phyloP scores from a whole-genome alignment of 164 flowering plant genomes.

The Stephania japonica region DNA sequence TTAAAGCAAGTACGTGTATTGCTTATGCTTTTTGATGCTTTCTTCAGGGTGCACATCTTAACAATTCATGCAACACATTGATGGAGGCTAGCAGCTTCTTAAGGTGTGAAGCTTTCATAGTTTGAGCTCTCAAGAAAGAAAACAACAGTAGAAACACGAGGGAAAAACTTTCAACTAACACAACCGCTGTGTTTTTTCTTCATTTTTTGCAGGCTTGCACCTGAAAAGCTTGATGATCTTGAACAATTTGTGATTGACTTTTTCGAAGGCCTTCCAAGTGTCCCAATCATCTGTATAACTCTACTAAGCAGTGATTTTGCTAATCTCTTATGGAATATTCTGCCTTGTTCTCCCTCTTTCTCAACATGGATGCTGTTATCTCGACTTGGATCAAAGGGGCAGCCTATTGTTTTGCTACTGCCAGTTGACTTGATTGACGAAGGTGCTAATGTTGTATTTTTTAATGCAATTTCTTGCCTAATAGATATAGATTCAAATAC shows the following conservation, averaged over 20 bases:
- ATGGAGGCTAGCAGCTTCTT: constrained; percentile 23
- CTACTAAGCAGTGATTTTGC: constrained; percentile 48
- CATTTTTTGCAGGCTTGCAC: constrained; percentile 49
- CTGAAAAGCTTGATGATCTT: constrained; percentile 50
- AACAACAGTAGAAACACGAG: background rate
- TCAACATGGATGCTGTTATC: constrained; percentile 75
- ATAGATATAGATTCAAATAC: background rate
- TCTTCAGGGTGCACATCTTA: constrained; percentile 31
- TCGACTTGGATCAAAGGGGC: constrained; percentile 44
- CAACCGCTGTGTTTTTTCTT: background rate
- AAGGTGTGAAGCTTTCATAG: constrained; percentile 30
- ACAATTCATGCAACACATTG: constrained; percentile 16
- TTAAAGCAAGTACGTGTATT: background rate
- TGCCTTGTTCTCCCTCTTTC: constrained; percentile 33
- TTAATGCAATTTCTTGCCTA: background rate
- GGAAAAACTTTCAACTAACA: constrained; percentile 9
- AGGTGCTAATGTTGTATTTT: constrained; percentile 38
- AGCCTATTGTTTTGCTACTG: constrained; percentile 62
- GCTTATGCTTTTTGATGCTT: background rate
- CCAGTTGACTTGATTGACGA: constrained; percentile 50
- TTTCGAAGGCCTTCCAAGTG: constrained; percentile 52
- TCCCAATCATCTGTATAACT: constrained; percentile 63
- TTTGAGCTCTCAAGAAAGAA: background rate
- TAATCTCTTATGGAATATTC: constrained; percentile 40
- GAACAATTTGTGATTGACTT: constrained; percentile 48